Evolutionary conservation across 2,329 filamentous ascomycete genomes (phyloP).

Genomic region (Apiospora arundinis): DNA sequence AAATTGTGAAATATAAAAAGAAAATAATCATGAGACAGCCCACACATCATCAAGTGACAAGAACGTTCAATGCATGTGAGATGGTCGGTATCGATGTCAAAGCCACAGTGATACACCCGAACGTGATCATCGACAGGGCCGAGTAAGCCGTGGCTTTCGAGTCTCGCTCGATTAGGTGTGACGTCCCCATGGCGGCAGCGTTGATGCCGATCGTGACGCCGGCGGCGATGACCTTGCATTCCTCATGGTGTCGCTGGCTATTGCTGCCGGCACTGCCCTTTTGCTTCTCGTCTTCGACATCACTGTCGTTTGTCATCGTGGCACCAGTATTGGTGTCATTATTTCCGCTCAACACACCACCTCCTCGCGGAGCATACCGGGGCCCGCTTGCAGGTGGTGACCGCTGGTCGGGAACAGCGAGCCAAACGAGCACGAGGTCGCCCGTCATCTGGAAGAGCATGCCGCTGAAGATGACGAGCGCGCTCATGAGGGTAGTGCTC

Average conservation of each 20-base stretch:
- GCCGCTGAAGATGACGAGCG: conserved; percentile 39
- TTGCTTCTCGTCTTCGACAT: not conserved
- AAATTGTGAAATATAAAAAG: not conserved
- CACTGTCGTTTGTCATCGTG: not conserved
- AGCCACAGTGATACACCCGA: conserved; percentile 62
- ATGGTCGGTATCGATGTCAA: conserved; percentile 58
- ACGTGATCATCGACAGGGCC: conserved; percentile 62
- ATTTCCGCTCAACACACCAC: not conserved
- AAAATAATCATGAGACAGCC: not conserved
- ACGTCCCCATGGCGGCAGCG: conserved; percentile 65
- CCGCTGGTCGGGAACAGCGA: conserved; percentile 34
- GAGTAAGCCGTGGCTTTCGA: conserved; percentile 62
- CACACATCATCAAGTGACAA: conserved; percentile 34
- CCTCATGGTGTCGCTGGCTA: conserved; percentile 17
- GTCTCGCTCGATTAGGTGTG: conserved; percentile 60
- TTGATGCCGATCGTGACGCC: conserved; percentile 64
- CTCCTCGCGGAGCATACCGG: not conserved
- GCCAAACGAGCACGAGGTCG: conserved; percentile 35
- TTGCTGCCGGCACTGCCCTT: not conserved
- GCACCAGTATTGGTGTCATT: not conserved
- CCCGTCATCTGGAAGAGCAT: conserved; percentile 41
- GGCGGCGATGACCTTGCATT: conserved; percentile 50
- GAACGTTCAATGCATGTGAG: conserved; percentile 42
- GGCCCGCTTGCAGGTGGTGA: not conserved
- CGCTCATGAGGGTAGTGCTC: conserved; percentile 39